These are phyloP conservation scores for Physcomitrium patens DNA, from an alignment of 225 moss, liverwort and hornwort genomes.

Conservation along the genomic window DNA sequence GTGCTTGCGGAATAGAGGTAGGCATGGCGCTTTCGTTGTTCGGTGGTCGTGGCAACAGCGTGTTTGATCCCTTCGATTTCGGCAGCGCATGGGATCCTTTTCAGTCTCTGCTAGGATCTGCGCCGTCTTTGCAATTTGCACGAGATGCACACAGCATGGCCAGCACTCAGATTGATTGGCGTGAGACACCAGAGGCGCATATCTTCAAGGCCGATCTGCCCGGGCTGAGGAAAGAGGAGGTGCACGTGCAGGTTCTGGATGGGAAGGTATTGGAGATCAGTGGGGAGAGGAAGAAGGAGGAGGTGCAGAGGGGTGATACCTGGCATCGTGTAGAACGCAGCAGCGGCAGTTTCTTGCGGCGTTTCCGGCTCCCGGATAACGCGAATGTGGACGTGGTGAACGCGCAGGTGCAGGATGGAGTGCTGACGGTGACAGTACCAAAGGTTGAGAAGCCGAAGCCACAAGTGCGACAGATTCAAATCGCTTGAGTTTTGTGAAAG, in stretches of 20 bases:
- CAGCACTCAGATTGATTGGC: slow-evolving; percentile 9
- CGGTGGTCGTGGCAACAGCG: slow-evolving; percentile 8
- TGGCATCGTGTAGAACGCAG: too few relatives aligned
- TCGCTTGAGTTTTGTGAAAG: too few relatives aligned
- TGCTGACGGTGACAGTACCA: too few relatives aligned
- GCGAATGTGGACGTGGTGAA: background rate
- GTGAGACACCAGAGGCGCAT: background rate
- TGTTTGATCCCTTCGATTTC: too few relatives aligned
- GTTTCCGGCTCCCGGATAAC: slow-evolving; percentile 1
- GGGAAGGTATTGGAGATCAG: slow-evolving; percentile 27
- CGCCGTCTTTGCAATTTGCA: slow-evolving; percentile 7
- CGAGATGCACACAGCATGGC: slow-evolving; percentile 4
- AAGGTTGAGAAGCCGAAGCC: too few relatives aligned
- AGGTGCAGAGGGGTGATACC: background rate
- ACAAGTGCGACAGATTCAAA: too few relatives aligned
- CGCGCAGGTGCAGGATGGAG: too few relatives aligned
- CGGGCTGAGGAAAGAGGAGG: slow-evolving; percentile 36
- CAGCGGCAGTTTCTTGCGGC: too few relatives aligned
- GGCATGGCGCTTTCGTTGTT: slow-evolving; percentile 3
- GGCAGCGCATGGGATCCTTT: too few relatives aligned
- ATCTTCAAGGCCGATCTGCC: slow-evolving; percentile 25
- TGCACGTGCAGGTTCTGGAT: slow-evolving; percentile 30
- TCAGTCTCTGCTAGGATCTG: background rate
- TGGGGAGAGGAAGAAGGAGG: slow-evolving; percentile 31
- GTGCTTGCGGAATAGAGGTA: too few relatives aligned